These are phyloP conservation scores for Chlorella sp. DNA, from an alignment of 139 green algal species.

Conservation along the genomic window DNA sequence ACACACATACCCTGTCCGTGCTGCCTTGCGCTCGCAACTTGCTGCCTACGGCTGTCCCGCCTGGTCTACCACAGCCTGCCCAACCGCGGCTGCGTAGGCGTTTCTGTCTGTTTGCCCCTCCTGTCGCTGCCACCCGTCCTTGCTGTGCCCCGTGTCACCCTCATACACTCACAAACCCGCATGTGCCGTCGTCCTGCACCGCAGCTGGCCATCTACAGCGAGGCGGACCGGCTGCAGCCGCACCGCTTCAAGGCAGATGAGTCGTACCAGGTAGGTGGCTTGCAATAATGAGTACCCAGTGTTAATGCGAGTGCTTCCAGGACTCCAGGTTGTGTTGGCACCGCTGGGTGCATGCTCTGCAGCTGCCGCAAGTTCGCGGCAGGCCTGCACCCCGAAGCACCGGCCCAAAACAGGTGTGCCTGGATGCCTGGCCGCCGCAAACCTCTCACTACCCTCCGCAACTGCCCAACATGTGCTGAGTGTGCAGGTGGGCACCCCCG, in stretches of 20 bases:
- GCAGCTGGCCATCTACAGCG: slow-evolving; percentile 91
- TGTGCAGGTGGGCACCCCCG: slow-evolving; percentile 56
- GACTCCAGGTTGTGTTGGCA: background rate
- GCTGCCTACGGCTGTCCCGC: background rate
- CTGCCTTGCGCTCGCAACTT: too few relatives aligned
- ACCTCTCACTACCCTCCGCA: too few relatives aligned
- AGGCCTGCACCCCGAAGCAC: too few relatives aligned
- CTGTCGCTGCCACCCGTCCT: too few relatives aligned
- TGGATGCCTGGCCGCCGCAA: too few relatives aligned
- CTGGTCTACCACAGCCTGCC: background rate
- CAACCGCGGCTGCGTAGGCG: background rate
- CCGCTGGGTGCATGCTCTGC: background rate
- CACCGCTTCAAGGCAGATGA: slow-evolving; percentile 92
- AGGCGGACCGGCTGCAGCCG: slow-evolving; percentile 82
- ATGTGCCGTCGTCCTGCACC: background rate
- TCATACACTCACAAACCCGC: background rate
- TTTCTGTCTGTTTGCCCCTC: background rate
- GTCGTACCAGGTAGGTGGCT: slow-evolving; percentile 66
- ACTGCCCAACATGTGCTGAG: too few relatives aligned
- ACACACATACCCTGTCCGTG: too few relatives aligned
- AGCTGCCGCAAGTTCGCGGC: background rate
- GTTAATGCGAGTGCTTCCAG: background rate
- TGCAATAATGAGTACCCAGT: background rate
- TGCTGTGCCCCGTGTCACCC: too few relatives aligned
- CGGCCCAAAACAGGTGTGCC: too few relatives aligned